phyloP scores from a whole-genome alignment of 805 yeast genomes.

The Ascoidea asiatica region DNA sequence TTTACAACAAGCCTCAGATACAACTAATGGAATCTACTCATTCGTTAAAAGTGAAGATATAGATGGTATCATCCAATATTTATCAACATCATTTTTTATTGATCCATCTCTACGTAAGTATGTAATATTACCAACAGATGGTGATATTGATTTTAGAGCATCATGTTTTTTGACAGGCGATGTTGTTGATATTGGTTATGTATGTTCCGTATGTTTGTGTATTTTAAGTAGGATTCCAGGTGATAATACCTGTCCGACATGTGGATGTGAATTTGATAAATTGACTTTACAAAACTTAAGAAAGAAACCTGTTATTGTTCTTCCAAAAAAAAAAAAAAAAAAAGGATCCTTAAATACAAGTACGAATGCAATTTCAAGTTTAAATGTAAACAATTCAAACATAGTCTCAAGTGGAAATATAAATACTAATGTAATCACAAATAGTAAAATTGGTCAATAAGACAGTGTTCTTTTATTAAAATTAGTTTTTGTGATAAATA shows the following conservation, averaged over 20 bases:
- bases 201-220: constrained; percentile 90
- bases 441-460: too few species aligned
- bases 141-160: constrained; percentile 85
- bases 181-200: constrained; percentile 86
- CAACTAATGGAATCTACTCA: constrained; percentile 83
- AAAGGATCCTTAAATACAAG: too few species aligned
- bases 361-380: too few species aligned
- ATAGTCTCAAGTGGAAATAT: too few species aligned
- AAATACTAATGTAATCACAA: too few species aligned
- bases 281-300: constrained; percentile 42
- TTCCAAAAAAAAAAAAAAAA: constrained; percentile 21
- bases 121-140: constrained; percentile 68
- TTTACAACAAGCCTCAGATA: constrained; percentile 90
- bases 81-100: constrained; percentile 69
- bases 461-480: too few species aligned
- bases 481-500: too few species aligned
- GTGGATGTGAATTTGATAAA: constrained; percentile 66
- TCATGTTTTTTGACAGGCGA: constrained; percentile 87
- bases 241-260: constrained; percentile 67
- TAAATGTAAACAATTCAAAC: too few species aligned
- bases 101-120: constrained; percentile 76
- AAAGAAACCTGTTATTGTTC: constrained; percentile 42
- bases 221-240: constrained; percentile 56
- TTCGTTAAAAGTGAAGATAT: constrained; percentile 42
- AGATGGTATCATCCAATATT: constrained; percentile 66